A percentile compares a stretch with the other conserved stretches of the same genome.
Evolutionary conservation across 495 filamentous ascomycete species (phyloP).

Genomic region (Friedmanniomyces simplex): DNA sequence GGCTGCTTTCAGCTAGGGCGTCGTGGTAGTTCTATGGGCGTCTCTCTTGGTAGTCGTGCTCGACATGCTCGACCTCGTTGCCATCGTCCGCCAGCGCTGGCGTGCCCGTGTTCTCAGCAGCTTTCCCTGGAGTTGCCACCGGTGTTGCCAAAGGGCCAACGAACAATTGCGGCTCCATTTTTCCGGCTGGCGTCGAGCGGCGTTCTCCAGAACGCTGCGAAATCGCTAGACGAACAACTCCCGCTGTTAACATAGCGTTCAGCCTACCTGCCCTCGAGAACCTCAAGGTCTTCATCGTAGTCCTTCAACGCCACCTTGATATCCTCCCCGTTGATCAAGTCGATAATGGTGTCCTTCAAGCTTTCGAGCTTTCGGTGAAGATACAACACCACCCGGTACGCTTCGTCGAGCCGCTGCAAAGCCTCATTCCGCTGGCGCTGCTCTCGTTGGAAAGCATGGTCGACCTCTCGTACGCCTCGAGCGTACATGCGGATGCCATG

Average conservation of each 20-base stretch:
- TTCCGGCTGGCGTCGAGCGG: not conserved
- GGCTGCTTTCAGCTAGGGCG: not conserved
- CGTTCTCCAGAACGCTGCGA: not conserved
- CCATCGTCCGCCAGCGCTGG: not conserved
- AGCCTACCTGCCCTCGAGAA: not conserved
- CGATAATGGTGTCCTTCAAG: not conserved
- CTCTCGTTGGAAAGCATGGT: not conserved
- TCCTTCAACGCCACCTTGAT: not conserved
- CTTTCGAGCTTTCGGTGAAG: not conserved
- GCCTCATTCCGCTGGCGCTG: not conserved
- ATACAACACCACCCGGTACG: not conserved
- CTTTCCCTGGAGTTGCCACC: not conserved
- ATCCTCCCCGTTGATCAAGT: not conserved
- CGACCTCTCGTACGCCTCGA: not conserved
- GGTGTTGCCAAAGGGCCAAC: no score
- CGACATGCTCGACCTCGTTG: not conserved
- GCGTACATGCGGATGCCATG: not conserved
- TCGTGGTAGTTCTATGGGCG: no score
- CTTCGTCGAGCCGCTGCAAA: not conserved
- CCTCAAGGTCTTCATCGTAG: not conserved
- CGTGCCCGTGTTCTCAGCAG: not conserved
- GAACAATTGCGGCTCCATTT: no score
- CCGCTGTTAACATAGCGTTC: no score
- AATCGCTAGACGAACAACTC: not conserved
- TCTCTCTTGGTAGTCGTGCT: not conserved